A percentile compares a stretch with the other conserved stretches of the same genome.
These are phyloP conservation scores for Austroboletus novae-zelandiae DNA, from an alignment of 1,284 basidiomycete species.

Conservation along the genomic window DNA sequence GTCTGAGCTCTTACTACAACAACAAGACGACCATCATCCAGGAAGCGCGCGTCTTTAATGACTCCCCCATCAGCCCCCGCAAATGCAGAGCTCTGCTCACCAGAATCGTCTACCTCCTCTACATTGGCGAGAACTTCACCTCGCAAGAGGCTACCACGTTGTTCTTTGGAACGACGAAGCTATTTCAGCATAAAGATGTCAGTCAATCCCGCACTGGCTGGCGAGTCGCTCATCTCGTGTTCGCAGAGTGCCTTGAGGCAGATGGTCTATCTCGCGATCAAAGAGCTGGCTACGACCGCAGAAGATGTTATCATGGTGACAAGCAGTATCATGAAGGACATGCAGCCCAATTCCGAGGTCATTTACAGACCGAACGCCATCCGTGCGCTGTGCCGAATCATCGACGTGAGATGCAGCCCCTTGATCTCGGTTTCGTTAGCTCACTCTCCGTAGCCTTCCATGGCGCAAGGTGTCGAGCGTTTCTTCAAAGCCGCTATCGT, in stretches of 20 bases:
- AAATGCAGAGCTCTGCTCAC: constrained; percentile 97
- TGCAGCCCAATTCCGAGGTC: constrained; percentile 98
- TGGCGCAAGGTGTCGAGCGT: constrained; percentile 97
- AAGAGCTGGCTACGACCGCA: constrained; percentile 93
- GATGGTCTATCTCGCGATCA: constrained; percentile 98
- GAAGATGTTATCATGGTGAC: constrained; percentile 99
- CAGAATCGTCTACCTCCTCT: constrained; percentile 94
- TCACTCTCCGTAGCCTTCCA: constrained; percentile 66
- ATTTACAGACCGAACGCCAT: constrained; percentile 99
- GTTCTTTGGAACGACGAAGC: constrained; percentile 98
- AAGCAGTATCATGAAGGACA: constrained; percentile 99
- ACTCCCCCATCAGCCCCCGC: constrained; percentile 94
- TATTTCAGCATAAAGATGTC: constrained; percentile 99
- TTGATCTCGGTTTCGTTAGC: constrained; percentile 6
- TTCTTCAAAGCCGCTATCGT: constrained; percentile 99
- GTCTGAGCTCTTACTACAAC: constrained; percentile 84
- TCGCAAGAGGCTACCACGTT: constrained; percentile 96
- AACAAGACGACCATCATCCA: constrained; percentile 97
- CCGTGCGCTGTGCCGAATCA: constrained; percentile 93
- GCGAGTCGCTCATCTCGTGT: constrained; percentile 8
- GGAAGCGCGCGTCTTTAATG: constrained; percentile 99
- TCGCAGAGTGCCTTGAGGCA: constrained; percentile 89
- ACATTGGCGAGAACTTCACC: constrained; percentile 93
- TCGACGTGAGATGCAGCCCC: constrained; percentile 74
- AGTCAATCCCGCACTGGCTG: constrained; percentile 35